Evolutionary conservation across 1,284 basidiomycete species (phyloP).

Genomic region (Pseudozyma sp.): DNA sequence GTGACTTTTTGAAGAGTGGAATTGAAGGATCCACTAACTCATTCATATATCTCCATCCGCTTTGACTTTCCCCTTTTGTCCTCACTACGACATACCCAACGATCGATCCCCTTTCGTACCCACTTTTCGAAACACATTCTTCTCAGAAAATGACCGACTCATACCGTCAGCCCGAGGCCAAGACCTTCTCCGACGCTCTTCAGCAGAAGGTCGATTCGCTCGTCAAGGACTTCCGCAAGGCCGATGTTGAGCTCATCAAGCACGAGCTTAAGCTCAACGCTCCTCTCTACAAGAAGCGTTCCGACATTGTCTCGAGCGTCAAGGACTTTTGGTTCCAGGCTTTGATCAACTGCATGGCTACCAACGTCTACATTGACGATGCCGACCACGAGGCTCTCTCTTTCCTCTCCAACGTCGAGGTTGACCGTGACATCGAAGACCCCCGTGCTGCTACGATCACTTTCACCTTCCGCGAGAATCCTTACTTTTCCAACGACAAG

Average conservation of each 20-base stretch:
- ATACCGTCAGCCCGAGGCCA: conserved; percentile 47
- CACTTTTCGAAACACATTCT: not conserved
- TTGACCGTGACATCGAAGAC: conserved; percentile 58
- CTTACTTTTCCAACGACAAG: conserved; percentile 56
- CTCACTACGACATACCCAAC: conserved; percentile 1
- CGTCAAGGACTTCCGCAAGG: conserved; percentile 55
- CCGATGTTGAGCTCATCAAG: conserved; percentile 60
- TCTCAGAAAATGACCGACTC: conserved; percentile 32
- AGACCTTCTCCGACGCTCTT: conserved; percentile 43
- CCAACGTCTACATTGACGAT: conserved; percentile 66
- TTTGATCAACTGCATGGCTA: conserved; percentile 63
- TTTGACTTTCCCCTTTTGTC: not conserved
- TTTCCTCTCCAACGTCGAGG: conserved; percentile 58
- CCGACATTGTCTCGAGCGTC: conserved; percentile 55
- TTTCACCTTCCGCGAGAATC: conserved; percentile 64
- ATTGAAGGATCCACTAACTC: not conserved
- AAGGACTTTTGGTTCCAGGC: conserved; percentile 65
- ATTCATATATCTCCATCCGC: not conserved
- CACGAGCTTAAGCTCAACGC: conserved; percentile 58
- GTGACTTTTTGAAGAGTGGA: conserved; percentile 3
- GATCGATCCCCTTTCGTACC: not conserved
- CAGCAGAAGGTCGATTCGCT: conserved; percentile 54
- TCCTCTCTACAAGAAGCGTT: conserved; percentile 64
- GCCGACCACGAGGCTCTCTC: conserved; percentile 62
- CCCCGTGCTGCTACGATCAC: conserved; percentile 61